Percentiles rank a stretch among this genome's conserved stretches.
Evolutionary conservation across 2,329 filamentous ascomycete genomes (phyloP).

Genomic region (Clonostachys rosea): DNA sequence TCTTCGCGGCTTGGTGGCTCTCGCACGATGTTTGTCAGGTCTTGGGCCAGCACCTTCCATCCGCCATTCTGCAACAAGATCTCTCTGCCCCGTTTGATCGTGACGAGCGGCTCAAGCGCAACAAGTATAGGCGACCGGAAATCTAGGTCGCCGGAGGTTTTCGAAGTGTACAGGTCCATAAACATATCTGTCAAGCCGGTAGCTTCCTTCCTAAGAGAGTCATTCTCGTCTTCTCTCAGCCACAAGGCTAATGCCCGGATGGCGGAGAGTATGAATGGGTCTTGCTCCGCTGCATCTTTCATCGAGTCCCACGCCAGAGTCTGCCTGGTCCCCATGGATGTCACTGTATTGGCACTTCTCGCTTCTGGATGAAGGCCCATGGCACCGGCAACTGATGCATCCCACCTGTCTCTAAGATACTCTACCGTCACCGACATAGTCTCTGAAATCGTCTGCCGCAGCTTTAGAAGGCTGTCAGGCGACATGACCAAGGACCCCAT

Average conservation of each 20-base stretch:
- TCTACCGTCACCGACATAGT: conserved; percentile 60
- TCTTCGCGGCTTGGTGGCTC: conserved; percentile 10
- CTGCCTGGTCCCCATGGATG: conserved; percentile 35
- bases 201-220: conserved; percentile 49
- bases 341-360: conserved; percentile 35
- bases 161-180: conserved; percentile 51
- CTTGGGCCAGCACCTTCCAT: conserved; percentile 46
- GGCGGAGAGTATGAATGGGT: conserved; percentile 55
- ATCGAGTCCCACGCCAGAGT: conserved; percentile 56
- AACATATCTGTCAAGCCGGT: conserved; percentile 60
- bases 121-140: conserved; percentile 54
- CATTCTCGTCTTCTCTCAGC: conserved; percentile 66
- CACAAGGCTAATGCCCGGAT: conserved; percentile 57
- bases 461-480: conserved; percentile 55
- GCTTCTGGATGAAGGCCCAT: conserved; percentile 57
- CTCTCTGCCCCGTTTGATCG: conserved; percentile 38
- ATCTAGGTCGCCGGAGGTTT: conserved; percentile 32
- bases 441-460: conserved; percentile 57
- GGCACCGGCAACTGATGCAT: conserved; percentile 58
- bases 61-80: conserved; percentile 45
- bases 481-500: conserved; percentile 35
- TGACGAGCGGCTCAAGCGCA: conserved; percentile 54
- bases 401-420: conserved; percentile 66
- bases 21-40: conserved; percentile 30
- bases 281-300: conserved; percentile 39